Evolutionary conservation across 1,284 basidiomycete genomes (phyloP).

Genomic region (Pseudozyma hubeiensis): DNA sequence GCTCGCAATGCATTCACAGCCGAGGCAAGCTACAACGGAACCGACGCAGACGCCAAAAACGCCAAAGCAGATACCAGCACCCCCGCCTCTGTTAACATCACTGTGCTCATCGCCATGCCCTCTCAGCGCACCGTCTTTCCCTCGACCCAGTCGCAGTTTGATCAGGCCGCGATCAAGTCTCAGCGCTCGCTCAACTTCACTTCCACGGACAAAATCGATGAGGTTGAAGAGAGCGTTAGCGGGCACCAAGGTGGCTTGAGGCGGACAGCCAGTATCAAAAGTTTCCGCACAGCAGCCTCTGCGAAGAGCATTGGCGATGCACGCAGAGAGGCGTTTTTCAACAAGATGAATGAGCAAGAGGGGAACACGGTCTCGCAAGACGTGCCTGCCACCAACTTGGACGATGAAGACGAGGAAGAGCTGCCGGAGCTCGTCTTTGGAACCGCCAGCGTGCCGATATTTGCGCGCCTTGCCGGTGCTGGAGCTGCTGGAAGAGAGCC

Average conservation of each 20-base stretch:
- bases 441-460: constrained; percentile 64
- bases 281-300: constrained; percentile 50
- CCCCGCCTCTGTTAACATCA: constrained; percentile 58
- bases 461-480: constrained; percentile 20
- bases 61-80: constrained; percentile 22
- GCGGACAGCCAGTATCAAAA: constrained; percentile 55
- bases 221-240: constrained; percentile 42
- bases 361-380: constrained; percentile 16
- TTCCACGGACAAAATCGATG: constrained; percentile 39
- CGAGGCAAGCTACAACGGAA: constrained; percentile 10
- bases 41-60: constrained; percentile 8
- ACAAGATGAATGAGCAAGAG: constrained; percentile 38
- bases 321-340: constrained; percentile 59
- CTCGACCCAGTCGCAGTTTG: constrained; percentile 13
- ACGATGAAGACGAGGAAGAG: constrained; percentile 61
- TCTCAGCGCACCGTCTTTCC: constrained; percentile 59
- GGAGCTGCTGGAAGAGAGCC: constrained; percentile 16
- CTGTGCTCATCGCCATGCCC: constrained; percentile 63
- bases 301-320: constrained; percentile 55
- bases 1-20: neutral
- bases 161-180: constrained; percentile 21
- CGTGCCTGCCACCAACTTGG: constrained; percentile 19
- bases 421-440: constrained; percentile 64
- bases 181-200: constrained; percentile 28
- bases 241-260: constrained; percentile 26